Evolutionary conservation across 2,329 filamentous ascomycete genomes (phyloP).

Genomic region (Leptographium flavum): DNA sequence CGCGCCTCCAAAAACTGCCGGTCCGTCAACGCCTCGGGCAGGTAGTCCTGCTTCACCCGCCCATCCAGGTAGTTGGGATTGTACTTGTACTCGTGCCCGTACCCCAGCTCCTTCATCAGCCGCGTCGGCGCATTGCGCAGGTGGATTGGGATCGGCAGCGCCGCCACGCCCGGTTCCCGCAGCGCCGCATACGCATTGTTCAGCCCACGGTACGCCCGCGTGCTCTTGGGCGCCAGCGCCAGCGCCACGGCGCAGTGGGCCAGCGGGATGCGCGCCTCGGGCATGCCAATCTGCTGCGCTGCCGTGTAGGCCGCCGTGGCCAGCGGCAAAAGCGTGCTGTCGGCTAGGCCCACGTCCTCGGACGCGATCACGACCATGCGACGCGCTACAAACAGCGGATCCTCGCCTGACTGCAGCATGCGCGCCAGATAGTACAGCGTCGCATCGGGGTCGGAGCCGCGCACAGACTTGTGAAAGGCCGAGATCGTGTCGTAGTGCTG

Average conservation of each 20-base stretch:
- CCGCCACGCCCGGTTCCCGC: slow-evolving; percentile 69
- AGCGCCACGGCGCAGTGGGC: slow-evolving; percentile 78
- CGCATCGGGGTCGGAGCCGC: slow-evolving; percentile 75
- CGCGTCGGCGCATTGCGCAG: slow-evolving; percentile 83
- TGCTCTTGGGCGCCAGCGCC: slow-evolving; percentile 70
- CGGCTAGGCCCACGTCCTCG: slow-evolving; percentile 84
- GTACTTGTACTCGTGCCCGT: slow-evolving; percentile 89
- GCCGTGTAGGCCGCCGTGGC: slow-evolving; percentile 79
- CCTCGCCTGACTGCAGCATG: slow-evolving; percentile 92
- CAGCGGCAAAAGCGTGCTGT: slow-evolving; percentile 68
- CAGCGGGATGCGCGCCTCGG: slow-evolving; percentile 83
- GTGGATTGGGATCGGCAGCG: slow-evolving; percentile 72
- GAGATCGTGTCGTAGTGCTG: slow-evolving; percentile 97
- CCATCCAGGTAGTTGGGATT: slow-evolving; percentile 82
- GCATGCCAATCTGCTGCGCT: slow-evolving; percentile 86
- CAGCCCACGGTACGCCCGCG: slow-evolving; percentile 68
- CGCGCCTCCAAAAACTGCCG: slow-evolving; percentile 63
- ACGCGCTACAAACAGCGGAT: slow-evolving; percentile 81
- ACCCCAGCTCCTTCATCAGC: slow-evolving; percentile 86
- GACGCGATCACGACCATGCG: slow-evolving; percentile 90
- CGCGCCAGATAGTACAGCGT: slow-evolving; percentile 87
- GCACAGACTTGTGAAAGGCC: slow-evolving; percentile 90
- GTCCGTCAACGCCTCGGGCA: slow-evolving; percentile 63
- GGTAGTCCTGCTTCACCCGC: slow-evolving; percentile 71
- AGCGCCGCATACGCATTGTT: slow-evolving; percentile 69